Evolutionary conservation across 192 early-diverging fungal genomes (phyloP).

Genomic region (Coemansia erecta): DNA sequence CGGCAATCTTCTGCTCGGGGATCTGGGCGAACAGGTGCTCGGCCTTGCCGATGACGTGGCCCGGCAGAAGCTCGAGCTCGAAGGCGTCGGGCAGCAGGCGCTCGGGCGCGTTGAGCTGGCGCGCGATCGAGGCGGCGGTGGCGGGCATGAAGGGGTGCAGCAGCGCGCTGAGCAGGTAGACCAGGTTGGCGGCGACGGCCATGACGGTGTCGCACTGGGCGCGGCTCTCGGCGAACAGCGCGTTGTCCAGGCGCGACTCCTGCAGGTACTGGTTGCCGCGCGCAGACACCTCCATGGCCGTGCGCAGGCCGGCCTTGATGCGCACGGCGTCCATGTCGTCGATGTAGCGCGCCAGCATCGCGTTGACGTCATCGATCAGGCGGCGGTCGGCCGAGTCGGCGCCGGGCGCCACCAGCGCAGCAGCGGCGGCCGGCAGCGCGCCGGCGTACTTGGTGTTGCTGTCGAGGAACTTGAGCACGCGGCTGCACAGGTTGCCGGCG

Average conservation of each 20-base stretch:
- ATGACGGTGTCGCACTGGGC: slow-evolving; percentile 86
- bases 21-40: slow-evolving; percentile 92
- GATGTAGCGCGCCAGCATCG: slow-evolving; percentile 70
- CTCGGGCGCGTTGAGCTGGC: slow-evolving; percentile 81
- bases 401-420: slow-evolving; percentile 41
- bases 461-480: slow-evolving; percentile 88
- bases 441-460: slow-evolving; percentile 81
- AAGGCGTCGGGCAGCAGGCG: slow-evolving; percentile 78
- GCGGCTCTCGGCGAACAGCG: slow-evolving; percentile 74
- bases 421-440: slow-evolving; percentile 64
- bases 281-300: slow-evolving; percentile 92
- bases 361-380: slow-evolving; percentile 83
- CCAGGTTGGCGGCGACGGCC: slow-evolving; percentile 76
- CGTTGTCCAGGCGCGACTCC: slow-evolving; percentile 88
- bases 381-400: slow-evolving; percentile 62
- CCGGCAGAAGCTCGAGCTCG: slow-evolving; percentile 70
- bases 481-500: slow-evolving; percentile 97
- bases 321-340: slow-evolving; percentile 81
- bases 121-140: slow-evolving; percentile 72
- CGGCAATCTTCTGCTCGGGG: slow-evolving; percentile 79
- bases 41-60: slow-evolving; percentile 80
- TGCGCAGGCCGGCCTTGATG: slow-evolving; percentile 73
- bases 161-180: slow-evolving; percentile 84
- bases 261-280: slow-evolving; percentile 95
- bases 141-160: slow-evolving; percentile 92